Conservation (phyloP, 169 alveolate genomes). For the Eimeria falciformis region DNA sequence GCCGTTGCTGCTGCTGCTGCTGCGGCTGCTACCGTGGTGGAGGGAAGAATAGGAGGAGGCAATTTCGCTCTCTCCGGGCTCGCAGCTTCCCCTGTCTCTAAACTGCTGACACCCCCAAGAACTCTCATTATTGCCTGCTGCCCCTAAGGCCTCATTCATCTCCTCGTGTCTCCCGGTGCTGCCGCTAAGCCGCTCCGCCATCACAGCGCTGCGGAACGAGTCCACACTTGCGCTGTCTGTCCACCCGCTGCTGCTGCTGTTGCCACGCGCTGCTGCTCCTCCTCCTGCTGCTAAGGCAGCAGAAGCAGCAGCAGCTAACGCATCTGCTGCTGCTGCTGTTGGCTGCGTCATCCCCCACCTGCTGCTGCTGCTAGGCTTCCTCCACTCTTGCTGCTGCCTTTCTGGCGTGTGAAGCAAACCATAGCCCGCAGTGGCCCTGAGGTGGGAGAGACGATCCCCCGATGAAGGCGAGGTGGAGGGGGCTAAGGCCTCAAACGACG, state of each 20-base stretch:
- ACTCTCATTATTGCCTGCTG: too few relatives aligned
- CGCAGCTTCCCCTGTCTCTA: slow-evolving; percentile 57
- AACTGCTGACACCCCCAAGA: slow-evolving; percentile 20
- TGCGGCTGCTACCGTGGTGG: slow-evolving; percentile 64
- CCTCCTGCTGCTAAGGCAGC: slow-evolving; percentile 44
- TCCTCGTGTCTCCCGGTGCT: slow-evolving; percentile 13
- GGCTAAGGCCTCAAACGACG: not conserved
- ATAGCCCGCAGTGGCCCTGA: slow-evolving; percentile 46
- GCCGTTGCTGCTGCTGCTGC: slow-evolving; percentile 73
- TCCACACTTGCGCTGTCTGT: slow-evolving; percentile 60
- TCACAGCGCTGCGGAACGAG: slow-evolving; percentile 38
- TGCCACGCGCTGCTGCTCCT: slow-evolving; percentile 52
- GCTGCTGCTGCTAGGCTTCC: slow-evolving; percentile 58
- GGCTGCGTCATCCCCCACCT: slow-evolving; percentile 62
- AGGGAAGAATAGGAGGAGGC: slow-evolving; percentile 34
- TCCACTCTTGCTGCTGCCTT: slow-evolving; percentile 35
- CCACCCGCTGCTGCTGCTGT: slow-evolving; percentile 65
- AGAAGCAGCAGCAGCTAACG: slow-evolving; percentile 41
- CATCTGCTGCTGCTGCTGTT: slow-evolving; percentile 60
- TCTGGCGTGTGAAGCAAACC: not conserved
- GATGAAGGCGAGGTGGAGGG: not conserved
- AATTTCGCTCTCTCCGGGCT: slow-evolving; percentile 15
- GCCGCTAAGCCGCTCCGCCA: slow-evolving; percentile 40
- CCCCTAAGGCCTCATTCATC: slow-evolving; percentile 36
- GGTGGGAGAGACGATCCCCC: slow-evolving; percentile 30